A percentile compares a stretch with the other conserved stretches of the same genome.
These are phyloP conservation scores for Diutina mesorugosa DNA, from an alignment of 1,139 yeast genomes.

Conservation along the genomic window DNA sequence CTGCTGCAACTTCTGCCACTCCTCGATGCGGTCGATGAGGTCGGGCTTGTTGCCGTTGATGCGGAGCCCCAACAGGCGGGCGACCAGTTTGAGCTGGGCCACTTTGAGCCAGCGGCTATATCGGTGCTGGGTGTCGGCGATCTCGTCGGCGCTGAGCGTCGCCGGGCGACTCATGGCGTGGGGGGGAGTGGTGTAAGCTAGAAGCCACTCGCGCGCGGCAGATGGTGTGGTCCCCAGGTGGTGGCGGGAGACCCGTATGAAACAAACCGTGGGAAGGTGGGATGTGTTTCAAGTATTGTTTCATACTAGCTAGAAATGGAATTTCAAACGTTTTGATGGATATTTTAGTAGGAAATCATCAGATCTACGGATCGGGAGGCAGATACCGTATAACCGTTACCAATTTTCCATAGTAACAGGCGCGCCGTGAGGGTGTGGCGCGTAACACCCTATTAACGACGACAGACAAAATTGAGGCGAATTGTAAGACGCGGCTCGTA, in stretches of 20 bases:
- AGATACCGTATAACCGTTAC: too few relatives aligned
- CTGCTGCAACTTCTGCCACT: slow-evolving; percentile 15
- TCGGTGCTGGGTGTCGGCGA: slow-evolving; percentile 5
- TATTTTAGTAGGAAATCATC: too few relatives aligned
- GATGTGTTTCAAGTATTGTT: neutral
- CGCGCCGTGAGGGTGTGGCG: too few relatives aligned
- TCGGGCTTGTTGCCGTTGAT: slow-evolving; percentile 40
- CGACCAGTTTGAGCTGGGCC: slow-evolving; percentile 27
- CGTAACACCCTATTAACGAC: too few relatives aligned
- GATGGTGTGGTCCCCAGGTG: neutral
- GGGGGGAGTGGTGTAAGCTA: neutral
- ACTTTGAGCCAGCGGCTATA: slow-evolving; percentile 15
- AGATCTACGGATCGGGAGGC: too few relatives aligned
- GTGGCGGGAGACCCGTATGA: neutral
- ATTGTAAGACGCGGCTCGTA: too few relatives aligned
- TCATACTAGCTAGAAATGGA: too few relatives aligned
- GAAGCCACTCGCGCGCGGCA: neutral
- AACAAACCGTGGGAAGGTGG: too few relatives aligned
- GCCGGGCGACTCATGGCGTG: neutral
- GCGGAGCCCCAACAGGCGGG: slow-evolving; percentile 31
- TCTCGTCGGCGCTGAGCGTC: neutral
- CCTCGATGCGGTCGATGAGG: slow-evolving; percentile 30
- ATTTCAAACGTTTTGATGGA: too few relatives aligned
- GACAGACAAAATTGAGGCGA: too few relatives aligned
- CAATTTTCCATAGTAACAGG: too few relatives aligned